Percentiles rank a stretch among this genome's conserved stretches.
These are phyloP conservation scores for Massariosphaeria phaeospora DNA, from an alignment of 495 filamentous ascomycete genomes.

Conservation along the genomic window DNA sequence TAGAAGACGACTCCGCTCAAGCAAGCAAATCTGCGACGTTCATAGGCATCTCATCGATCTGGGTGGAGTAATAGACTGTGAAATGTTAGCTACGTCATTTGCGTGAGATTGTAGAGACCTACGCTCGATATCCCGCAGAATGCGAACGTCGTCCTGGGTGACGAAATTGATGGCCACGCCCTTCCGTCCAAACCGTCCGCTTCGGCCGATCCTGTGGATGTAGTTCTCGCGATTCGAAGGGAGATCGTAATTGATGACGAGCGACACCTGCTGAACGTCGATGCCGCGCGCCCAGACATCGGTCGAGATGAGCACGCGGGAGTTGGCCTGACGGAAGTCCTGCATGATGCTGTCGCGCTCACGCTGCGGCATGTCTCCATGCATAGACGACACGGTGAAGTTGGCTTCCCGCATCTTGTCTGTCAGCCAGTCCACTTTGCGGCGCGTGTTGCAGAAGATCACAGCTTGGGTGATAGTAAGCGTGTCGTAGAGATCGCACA, in stretches of 20 bases:
- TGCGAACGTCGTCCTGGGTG: conserved; percentile 93
- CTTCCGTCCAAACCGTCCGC: conserved; percentile 94
- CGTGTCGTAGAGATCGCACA: conserved; percentile 98
- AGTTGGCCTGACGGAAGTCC: conserved; percentile 95
- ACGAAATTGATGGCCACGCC: conserved; percentile 99
- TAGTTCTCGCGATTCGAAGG: conserved; percentile 99
- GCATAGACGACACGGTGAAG: conserved; percentile 98
- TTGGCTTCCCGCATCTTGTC: conserved; percentile 98
- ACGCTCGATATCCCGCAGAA: conserved; percentile 94
- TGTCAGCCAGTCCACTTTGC: conserved; percentile 99
- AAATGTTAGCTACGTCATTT: conserved; percentile 37
- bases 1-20: neutral
- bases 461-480: conserved; percentile 98
- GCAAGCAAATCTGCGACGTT: conserved; percentile 48
- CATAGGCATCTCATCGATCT: conserved; percentile 99
- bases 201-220: conserved; percentile 95
- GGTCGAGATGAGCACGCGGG: conserved; percentile 94
- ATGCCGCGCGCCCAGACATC: conserved; percentile 98
- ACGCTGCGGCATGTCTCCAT: conserved; percentile 98
- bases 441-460: conserved; percentile 99
- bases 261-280: conserved; percentile 97
- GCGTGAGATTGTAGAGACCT: conserved; percentile 32
- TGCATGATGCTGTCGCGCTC: conserved; percentile 98
- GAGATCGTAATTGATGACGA: conserved; percentile 99
- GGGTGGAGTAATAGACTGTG: conserved; percentile 86